These are phyloP conservation scores for Aspergillus mulundensis DNA, from an alignment of 495 filamentous ascomycete genomes.

Conservation along the genomic window DNA sequence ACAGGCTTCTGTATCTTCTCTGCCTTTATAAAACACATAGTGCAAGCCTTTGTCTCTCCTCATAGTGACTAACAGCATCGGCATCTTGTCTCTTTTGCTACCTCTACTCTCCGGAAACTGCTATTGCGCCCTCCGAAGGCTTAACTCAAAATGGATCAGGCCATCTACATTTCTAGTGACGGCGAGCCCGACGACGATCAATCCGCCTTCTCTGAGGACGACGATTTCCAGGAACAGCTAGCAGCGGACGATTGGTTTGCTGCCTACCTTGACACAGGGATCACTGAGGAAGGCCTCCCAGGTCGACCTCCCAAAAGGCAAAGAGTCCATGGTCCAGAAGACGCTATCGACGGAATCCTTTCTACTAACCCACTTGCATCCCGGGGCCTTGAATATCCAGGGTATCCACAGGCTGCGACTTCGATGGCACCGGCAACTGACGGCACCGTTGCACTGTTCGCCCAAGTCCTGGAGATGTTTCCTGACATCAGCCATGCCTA, in stretches of 20 bases:
- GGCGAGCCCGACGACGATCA: not conserved
- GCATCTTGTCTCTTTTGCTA: not conserved
- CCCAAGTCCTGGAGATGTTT: slow-evolving; percentile 43
- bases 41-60: not conserved
- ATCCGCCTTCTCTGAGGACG: not conserved
- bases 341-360: not conserved
- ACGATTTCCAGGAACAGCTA: not conserved
- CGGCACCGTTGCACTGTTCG: slow-evolving; percentile 22
- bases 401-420: not conserved
- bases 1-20: not conserved
- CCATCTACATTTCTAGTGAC: not conserved
- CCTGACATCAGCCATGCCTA: slow-evolving; percentile 46
- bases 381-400: not conserved
- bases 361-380: not conserved
- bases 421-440: not conserved
- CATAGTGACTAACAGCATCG: not conserved
- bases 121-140: not conserved
- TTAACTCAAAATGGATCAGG: not conserved
- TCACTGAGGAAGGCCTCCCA: not conserved
- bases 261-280: not conserved
- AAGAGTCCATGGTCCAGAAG: slow-evolving; percentile 1
- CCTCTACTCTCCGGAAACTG: not conserved
- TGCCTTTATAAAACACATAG: not conserved
- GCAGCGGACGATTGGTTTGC: not conserved
- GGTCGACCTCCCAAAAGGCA: slow-evolving; percentile 2